Evolutionary conservation across 768 basidiomycete genomes (phyloP).

Genomic region (Lactarius evosmus): DNA sequence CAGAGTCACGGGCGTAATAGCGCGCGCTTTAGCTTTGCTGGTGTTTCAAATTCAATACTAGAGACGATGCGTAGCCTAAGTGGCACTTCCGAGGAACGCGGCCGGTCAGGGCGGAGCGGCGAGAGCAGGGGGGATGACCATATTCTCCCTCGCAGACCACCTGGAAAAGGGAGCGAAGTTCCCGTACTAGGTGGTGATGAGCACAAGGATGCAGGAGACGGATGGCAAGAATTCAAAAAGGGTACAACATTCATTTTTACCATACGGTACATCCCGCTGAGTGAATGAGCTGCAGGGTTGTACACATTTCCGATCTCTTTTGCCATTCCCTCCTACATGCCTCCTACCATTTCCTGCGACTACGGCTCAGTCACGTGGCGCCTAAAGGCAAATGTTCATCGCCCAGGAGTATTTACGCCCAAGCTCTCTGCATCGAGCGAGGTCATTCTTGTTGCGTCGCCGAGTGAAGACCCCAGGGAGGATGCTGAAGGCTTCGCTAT

Average conservation of each 20-base stretch:
- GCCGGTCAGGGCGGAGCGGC: constrained; percentile 30
- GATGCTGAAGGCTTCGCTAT: constrained; percentile 77
- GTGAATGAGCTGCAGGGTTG: constrained; percentile 51
- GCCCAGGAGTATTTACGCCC: constrained; percentile 74
- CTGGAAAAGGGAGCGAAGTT: constrained; percentile 41
- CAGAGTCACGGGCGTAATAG: constrained; percentile 22
- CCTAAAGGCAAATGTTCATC: constrained; percentile 77
- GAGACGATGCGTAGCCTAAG: constrained; percentile 13
- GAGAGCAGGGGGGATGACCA: constrained; percentile 24
- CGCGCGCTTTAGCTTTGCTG: constrained; percentile 22
- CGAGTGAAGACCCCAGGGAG: constrained; percentile 81
- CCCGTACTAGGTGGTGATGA: constrained; percentile 40
- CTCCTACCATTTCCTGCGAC: constrained; percentile 71
- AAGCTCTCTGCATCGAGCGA: constrained; percentile 69
- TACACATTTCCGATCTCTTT: constrained; percentile 98
- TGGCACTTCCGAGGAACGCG: constrained; percentile 28
- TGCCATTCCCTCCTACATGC: constrained; percentile 71
- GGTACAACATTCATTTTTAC: constrained; percentile 43
- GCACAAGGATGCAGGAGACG: constrained; percentile 42
- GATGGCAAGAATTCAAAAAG: constrained; percentile 87
- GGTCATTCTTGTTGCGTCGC: constrained; percentile 69
- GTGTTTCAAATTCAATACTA: constrained; percentile 21
- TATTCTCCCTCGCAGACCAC: constrained; percentile 33
- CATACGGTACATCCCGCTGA: not conserved
- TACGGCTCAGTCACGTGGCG: constrained; percentile 77